Evolutionary conservation across 2,329 filamentous ascomycete species (phyloP).

Genomic region (Dactylonectria macrodidyma): DNA sequence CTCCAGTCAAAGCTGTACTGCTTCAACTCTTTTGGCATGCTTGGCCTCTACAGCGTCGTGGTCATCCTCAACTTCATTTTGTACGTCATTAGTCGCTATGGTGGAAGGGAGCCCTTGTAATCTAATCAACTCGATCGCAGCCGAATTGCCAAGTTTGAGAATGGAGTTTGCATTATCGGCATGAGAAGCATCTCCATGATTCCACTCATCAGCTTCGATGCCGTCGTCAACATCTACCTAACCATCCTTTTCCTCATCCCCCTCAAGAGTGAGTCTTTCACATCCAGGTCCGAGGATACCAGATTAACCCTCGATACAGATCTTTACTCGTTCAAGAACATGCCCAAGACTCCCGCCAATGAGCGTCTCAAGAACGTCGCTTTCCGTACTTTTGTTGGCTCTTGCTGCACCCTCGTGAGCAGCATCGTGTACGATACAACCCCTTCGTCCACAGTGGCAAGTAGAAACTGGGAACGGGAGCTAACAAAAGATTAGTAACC

Average conservation of each 20-base stretch:
- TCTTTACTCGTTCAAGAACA: conserved; percentile 68
- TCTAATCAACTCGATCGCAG: conserved; percentile 49
- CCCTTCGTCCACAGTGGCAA: background rate
- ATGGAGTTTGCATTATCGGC: conserved; percentile 73
- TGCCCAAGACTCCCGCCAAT: conserved; percentile 58
- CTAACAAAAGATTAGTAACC: conserved; percentile 61
- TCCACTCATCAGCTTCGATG: conserved; percentile 73
- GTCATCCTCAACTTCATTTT: conserved; percentile 73
- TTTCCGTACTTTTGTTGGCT: conserved; percentile 72
- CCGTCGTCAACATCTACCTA: conserved; percentile 74
- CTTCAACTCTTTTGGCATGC: conserved; percentile 73
- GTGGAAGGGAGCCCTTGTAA: background rate
- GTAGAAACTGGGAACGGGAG: background rate
- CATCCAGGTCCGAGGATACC: no score
- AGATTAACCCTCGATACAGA: conserved; percentile 52
- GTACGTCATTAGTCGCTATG: conserved; percentile 57
- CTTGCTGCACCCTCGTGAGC: conserved; percentile 69
- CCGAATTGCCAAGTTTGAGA: conserved; percentile 69
- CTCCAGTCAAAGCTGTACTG: conserved; percentile 71
- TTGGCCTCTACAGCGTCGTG: conserved; percentile 61
- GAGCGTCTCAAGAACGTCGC: conserved; percentile 66
- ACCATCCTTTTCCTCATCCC: conserved; percentile 76
- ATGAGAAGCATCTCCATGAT: conserved; percentile 72
- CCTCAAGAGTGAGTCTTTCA: conserved; percentile 62
- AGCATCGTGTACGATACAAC: conserved; percentile 66